Conservation (phyloP, 2,329 filamentous ascomycete genomes). For the Purpureocillium takamizusanense region DNA sequence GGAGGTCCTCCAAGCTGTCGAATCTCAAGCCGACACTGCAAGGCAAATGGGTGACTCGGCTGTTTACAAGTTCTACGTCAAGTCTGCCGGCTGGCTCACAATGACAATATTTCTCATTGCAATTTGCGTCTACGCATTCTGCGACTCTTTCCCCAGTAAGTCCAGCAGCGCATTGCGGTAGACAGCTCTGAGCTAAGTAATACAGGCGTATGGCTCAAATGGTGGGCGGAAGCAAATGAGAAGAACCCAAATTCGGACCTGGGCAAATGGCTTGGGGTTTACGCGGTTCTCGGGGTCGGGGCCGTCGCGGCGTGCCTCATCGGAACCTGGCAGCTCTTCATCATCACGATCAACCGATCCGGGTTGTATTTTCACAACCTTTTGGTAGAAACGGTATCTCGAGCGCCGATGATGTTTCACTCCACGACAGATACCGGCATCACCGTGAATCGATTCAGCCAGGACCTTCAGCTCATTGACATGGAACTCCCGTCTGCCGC, state of each 20-base stretch:
- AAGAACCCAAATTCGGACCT: not conserved
- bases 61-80: constrained; percentile 16
- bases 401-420: constrained; percentile 25
- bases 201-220: constrained; percentile 13
- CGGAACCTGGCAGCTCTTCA: constrained; percentile 1
- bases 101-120: constrained; percentile 10
- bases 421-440: constrained; percentile 21
- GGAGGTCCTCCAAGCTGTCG: not conserved
- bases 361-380: constrained; percentile 1
- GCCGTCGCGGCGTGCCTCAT: not conserved
- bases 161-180: too few relatives aligned
- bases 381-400: not conserved
- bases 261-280: constrained; percentile 1
- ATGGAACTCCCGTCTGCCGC: constrained; percentile 21
- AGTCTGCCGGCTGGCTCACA: constrained; percentile 15
- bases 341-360: constrained; percentile 1
- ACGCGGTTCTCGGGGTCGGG: not conserved
- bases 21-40: constrained; percentile 1
- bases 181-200: too few relatives aligned
- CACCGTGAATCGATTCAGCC: constrained; percentile 28
- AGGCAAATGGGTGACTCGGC: constrained; percentile 7
- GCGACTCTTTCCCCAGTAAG: constrained; percentile 14
- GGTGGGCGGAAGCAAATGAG: constrained; percentile 9
- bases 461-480: constrained; percentile 29
- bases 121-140: constrained; percentile 15